Conservation (phyloP, 108 stramenopile species). For the Stephanodiscus minutulus region DNA sequence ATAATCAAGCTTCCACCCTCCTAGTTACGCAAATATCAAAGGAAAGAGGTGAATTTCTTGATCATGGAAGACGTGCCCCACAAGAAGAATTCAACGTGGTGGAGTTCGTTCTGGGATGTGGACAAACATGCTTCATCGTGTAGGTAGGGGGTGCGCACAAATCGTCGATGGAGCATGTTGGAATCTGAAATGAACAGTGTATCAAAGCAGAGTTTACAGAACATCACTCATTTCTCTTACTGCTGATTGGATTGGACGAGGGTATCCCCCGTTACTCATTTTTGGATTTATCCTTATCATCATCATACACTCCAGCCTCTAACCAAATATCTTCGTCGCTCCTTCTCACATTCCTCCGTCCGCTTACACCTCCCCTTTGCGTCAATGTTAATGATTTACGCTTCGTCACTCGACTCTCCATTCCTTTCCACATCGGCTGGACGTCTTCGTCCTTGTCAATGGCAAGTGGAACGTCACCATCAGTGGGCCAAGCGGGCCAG, state of each 20-base stretch:
- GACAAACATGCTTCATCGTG: no score
- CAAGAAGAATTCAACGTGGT: no score
- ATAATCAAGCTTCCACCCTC: no score
- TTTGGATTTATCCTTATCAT: conserved; percentile 13
- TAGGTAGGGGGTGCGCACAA: no score
- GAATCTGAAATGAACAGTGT: no score
- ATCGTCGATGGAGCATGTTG: no score
- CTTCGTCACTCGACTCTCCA: conserved; percentile 81
- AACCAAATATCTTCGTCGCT: conserved; percentile 89
- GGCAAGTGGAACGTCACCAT: conserved; percentile 18
- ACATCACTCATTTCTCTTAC: not conserved
- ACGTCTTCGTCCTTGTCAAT: conserved; percentile 75
- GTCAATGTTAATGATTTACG: conserved; percentile 59
- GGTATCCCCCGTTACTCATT: not conserved
- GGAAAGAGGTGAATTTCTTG: no score
- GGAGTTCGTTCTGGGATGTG: no score
- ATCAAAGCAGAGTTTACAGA: no score
- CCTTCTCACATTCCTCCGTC: conserved; percentile 68
- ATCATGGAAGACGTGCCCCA: no score
- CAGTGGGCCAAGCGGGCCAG: not conserved
- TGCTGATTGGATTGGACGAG: conserved; percentile 1
- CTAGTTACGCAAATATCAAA: no score
- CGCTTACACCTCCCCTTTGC: conserved; percentile 65
- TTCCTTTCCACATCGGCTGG: conserved; percentile 89
- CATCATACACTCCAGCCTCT: conserved; percentile 72